Conservation (phyloP, 768 basidiomycete genomes). For the Phylloporus sp. region DNA sequence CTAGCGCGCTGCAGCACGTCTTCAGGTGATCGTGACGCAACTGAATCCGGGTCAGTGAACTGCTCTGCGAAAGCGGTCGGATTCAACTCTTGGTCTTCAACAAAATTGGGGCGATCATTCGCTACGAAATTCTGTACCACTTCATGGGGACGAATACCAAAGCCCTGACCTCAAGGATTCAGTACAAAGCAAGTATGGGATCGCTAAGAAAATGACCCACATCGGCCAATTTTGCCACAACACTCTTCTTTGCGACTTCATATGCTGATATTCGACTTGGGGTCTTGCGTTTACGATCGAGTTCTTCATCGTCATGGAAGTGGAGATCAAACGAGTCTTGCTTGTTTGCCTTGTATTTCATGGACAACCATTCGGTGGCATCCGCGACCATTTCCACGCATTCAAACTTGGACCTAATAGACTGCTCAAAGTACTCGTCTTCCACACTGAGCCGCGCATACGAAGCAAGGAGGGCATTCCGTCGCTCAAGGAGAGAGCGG, state of each 20-base stretch:
- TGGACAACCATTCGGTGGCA: constrained; percentile 82
- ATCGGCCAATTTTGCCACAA: constrained; percentile 74
- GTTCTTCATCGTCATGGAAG: constrained; percentile 66
- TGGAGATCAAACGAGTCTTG: constrained; percentile 57
- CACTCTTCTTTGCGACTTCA: constrained; percentile 76
- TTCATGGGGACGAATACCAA: constrained; percentile 77
- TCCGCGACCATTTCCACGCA: constrained; percentile 89
- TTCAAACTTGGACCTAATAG: constrained; percentile 64
- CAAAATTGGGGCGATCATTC: constrained; percentile 57
- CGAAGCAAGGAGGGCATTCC: constrained; percentile 53
- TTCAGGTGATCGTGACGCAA: constrained; percentile 54
- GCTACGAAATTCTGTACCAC: constrained; percentile 81
- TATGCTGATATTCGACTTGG: constrained; percentile 84
- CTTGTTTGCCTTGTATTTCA: constrained; percentile 79
- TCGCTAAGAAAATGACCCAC: constrained; percentile 39
- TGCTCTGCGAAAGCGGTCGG: constrained; percentile 84
- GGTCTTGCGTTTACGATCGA: constrained; percentile 65
- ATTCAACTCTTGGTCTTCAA: constrained; percentile 77
- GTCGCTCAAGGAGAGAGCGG: constrained; percentile 77
- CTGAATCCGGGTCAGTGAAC: constrained; percentile 68
- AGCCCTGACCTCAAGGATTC: constrained; percentile 50
- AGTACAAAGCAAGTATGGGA: not conserved
- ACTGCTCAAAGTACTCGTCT: constrained; percentile 74
- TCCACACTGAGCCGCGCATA: constrained; percentile 65
- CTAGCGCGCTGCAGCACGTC: constrained; percentile 72